Percentiles rank a stretch among this genome's conserved stretches.
These are phyloP conservation scores for Actinomortierella wolfii DNA, from an alignment of 371 early-diverging fungal species.

Conservation along the genomic window DNA sequence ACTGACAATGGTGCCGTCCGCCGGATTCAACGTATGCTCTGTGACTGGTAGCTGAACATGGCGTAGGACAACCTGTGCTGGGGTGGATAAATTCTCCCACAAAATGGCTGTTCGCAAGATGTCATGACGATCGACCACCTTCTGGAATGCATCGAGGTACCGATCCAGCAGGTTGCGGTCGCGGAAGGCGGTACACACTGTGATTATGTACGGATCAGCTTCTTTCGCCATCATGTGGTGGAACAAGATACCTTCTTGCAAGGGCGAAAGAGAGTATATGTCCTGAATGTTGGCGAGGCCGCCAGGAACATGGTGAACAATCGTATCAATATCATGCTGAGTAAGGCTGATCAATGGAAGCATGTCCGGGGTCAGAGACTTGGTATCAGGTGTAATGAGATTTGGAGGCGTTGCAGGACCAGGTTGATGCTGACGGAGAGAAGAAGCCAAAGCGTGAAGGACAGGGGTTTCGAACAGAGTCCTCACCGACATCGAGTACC, in stretches of 20 bases:
- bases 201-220: neutral
- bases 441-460: conserved; percentile 1
- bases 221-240: neutral
- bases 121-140: neutral
- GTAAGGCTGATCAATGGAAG: conserved; percentile 1
- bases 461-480: conserved; percentile 7
- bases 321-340: neutral
- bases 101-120: neutral
- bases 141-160: neutral
- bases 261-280: neutral
- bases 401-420: conserved; percentile 3
- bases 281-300: conserved; percentile 3
- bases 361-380: conserved; percentile 3
- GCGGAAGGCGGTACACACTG: too few relatives aligned
- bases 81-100: conserved; percentile 1
- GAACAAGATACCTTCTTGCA: conserved; percentile 1
- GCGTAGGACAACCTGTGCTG: neutral
- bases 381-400: conserved; percentile 4
- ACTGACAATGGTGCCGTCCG: neutral
- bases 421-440: neutral
- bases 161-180: neutral
- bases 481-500: neutral
- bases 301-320: neutral
- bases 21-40: neutral
- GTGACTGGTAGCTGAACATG: neutral